These are phyloP conservation scores for Amylocystis lapponica DNA, from an alignment of 768 basidiomycete species.

Conservation along the genomic window DNA sequence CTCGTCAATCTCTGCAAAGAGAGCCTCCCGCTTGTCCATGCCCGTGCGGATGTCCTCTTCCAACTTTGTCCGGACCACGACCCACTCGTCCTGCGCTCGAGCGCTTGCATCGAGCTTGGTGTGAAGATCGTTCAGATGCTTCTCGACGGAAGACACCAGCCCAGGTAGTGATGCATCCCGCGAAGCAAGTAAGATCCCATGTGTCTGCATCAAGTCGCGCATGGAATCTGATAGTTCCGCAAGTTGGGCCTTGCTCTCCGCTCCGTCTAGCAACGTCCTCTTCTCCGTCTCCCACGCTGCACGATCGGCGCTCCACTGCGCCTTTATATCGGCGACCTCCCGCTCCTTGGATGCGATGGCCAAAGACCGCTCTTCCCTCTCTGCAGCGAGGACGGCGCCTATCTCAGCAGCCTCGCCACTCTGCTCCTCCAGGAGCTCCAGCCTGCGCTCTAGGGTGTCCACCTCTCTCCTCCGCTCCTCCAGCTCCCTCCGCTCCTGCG, in stretches of 20 bases:
- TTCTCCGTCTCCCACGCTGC: slow-evolving; percentile 47
- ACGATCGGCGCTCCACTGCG: slow-evolving; percentile 39
- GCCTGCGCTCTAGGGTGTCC: slow-evolving; percentile 34
- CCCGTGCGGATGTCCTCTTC: slow-evolving; percentile 14
- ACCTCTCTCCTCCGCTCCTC: slow-evolving; percentile 28
- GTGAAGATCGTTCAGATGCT: slow-evolving; percentile 22
- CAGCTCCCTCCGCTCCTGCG: slow-evolving; percentile 39
- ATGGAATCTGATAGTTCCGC: slow-evolving; percentile 44
- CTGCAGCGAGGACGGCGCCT: slow-evolving; percentile 33
- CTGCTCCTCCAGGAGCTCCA: slow-evolving; percentile 38
- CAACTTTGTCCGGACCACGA: slow-evolving; percentile 10
- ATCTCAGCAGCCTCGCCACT: slow-evolving; percentile 37
- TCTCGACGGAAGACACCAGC: slow-evolving; percentile 20
- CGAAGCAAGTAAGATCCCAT: slow-evolving; percentile 48
- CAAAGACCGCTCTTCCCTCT: slow-evolving; percentile 31
- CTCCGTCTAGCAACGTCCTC: slow-evolving; percentile 36
- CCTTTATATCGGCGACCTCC: slow-evolving; percentile 37
- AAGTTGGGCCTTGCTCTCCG: slow-evolving; percentile 32
- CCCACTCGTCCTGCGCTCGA: slow-evolving; percentile 19
- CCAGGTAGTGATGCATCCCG: slow-evolving; percentile 20
- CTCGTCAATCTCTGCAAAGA: slow-evolving; percentile 17
- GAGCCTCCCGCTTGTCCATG: slow-evolving; percentile 15
- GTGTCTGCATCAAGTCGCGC: slow-evolving; percentile 45
- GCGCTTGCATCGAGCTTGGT: slow-evolving; percentile 14
- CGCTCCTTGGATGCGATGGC: slow-evolving; percentile 27